phyloP scores from a whole-genome alignment of 768 basidiomycete genomes.

The Mycena metata region DNA sequence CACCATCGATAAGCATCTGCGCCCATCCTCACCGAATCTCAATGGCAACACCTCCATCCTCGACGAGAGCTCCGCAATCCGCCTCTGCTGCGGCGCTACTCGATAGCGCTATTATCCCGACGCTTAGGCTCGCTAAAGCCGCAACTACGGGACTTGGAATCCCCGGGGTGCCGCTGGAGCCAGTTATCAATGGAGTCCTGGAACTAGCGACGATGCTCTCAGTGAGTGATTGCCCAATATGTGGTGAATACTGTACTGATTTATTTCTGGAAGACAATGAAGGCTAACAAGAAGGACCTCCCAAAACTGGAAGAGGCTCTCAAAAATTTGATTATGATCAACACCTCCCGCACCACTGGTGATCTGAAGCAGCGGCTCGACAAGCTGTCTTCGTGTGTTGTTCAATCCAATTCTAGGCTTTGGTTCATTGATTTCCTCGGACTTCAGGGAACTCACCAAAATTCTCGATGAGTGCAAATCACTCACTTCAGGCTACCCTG shows the following conservation, averaged over 20 bases:
- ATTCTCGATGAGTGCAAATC: background rate
- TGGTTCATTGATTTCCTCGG: background rate
- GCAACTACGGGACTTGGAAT: too few species aligned
- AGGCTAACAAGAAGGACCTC: constrained; percentile 10
- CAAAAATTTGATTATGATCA: background rate
- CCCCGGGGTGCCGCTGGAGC: too few species aligned
- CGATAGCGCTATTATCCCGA: too few species aligned
- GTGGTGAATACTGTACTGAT: background rate
- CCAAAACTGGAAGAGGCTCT: background rate
- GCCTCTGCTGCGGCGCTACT: too few species aligned
- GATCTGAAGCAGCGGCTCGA: constrained; percentile 9
- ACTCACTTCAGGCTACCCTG: too few species aligned
- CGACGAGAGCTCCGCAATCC: too few species aligned
- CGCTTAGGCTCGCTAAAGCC: too few species aligned
- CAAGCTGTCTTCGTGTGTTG: background rate
- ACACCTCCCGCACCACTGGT: background rate
- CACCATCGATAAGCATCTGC: too few species aligned
- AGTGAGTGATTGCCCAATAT: background rate
- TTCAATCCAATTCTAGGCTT: background rate
- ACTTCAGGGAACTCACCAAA: background rate
- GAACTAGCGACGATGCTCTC: constrained; percentile 1
- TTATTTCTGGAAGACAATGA: background rate
- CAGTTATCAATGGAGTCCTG: constrained; percentile 2
- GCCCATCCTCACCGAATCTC: too few species aligned
- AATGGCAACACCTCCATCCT: too few species aligned